Percentiles rank a stretch among this genome's conserved stretches.
phyloP scores from a whole-genome alignment of 306 rosid genomes.

The Cucumis hystrix region DNA sequence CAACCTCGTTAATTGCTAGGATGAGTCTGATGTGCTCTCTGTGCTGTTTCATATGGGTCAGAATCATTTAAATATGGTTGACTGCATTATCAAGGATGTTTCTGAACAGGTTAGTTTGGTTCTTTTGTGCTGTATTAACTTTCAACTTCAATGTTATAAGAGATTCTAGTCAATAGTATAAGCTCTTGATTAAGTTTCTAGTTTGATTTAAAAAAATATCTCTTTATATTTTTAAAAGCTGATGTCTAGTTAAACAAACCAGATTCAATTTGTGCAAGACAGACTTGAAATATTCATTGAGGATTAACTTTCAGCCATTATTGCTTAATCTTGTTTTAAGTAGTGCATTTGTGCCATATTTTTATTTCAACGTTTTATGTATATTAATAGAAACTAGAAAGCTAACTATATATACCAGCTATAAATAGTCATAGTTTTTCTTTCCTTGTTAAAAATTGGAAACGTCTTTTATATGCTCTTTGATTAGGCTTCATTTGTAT shows the following conservation, averaged over 20 bases:
- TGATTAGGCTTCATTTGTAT: too few relatives aligned
- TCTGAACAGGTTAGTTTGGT: slow-evolving; percentile 43
- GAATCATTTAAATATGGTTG: slow-evolving; percentile 54
- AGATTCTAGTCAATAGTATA: not conserved
- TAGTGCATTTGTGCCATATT: not conserved
- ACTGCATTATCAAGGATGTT: slow-evolving; percentile 25
- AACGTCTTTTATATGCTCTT: too few relatives aligned
- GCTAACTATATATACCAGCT: not conserved
- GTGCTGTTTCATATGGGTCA: slow-evolving; percentile 58
- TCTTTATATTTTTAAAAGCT: not conserved
- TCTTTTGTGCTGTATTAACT: not conserved
- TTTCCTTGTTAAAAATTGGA: too few relatives aligned
- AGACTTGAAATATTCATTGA: not conserved
- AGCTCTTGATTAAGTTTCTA: not conserved
- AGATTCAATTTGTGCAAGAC: not conserved
- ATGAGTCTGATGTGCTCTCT: slow-evolving; percentile 64
- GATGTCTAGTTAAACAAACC: not conserved
- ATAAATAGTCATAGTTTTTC: too few relatives aligned
- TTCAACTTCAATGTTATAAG: not conserved
- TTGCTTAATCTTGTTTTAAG: not conserved
- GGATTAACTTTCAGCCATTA: not conserved
- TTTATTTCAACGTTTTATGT: not conserved
- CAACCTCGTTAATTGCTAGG: slow-evolving; percentile 31
- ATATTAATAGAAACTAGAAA: not conserved
- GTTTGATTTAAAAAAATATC: not conserved